These are phyloP conservation scores for Lasiodiplodia sp. DNA, from an alignment of 2,329 filamentous ascomycete genomes.

Conservation along the genomic window DNA sequence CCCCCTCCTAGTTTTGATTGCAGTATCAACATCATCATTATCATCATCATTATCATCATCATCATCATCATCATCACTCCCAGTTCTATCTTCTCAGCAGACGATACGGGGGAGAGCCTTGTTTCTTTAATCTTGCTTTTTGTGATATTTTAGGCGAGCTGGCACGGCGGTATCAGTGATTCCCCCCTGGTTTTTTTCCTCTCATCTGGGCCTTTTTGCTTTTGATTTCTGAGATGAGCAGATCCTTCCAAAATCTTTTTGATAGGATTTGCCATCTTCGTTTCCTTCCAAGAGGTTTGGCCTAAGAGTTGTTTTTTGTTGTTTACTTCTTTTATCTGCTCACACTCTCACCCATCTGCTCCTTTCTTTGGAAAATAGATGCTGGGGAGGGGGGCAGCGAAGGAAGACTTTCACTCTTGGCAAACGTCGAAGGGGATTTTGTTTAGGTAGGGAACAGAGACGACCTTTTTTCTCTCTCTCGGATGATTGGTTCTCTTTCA, in stretches of 20 bases:
- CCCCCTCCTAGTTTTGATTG: background rate
- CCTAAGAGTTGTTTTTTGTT: background rate
- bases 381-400: background rate
- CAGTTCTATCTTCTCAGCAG: background rate
- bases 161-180: conserved; percentile 15
- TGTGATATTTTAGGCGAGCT: background rate
- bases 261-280: background rate
- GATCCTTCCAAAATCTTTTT: background rate
- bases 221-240: background rate
- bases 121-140: background rate
- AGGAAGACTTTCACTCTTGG: background rate
- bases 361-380: background rate
- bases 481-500: background rate
- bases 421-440: background rate
- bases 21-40: background rate
- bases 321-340: background rate
- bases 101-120: background rate
- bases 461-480: background rate
- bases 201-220: background rate
- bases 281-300: background rate
- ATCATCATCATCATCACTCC: background rate
- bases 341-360: conserved; percentile 3
- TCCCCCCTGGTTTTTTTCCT: background rate
- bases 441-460: conserved; percentile 5
- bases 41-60: background rate